Conservation (phyloP, 2,329 filamentous ascomycete genomes). For the Aspergillus caelatus region DNA sequence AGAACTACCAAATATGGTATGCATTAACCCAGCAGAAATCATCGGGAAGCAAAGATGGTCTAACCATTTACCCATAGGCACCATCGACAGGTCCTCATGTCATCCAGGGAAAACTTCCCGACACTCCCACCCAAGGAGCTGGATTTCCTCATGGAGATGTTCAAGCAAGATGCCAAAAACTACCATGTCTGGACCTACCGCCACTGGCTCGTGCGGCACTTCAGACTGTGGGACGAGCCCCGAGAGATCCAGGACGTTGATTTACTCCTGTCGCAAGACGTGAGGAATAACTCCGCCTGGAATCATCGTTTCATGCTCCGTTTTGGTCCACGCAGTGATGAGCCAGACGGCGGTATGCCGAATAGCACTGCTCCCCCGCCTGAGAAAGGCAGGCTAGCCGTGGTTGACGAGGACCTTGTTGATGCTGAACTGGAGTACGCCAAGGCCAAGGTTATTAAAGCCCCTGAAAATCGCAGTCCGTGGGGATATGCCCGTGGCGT, state of each 20-base stretch:
- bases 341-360: constrained; percentile 42
- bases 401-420: constrained; percentile 64
- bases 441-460: constrained; percentile 71
- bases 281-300: constrained; percentile 97
- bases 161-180: constrained; percentile 88
- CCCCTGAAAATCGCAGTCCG: constrained; percentile 90
- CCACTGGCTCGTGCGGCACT: constrained; percentile 72
- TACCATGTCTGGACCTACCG: constrained; percentile 99
- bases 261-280: constrained; percentile 72
- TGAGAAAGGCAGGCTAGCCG: constrained; percentile 35
- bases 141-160: constrained; percentile 77
- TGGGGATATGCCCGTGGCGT: constrained; percentile 91
- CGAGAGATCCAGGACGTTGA: constrained; percentile 72
- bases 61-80: constrained; percentile 47
- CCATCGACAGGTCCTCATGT: constrained; percentile 61
- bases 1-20: constrained; percentile 98
- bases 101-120: constrained; percentile 51
- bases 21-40: background rate
- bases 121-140: constrained; percentile 68
- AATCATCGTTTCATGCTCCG: constrained; percentile 95
- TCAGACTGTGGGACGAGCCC: constrained; percentile 59
- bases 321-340: constrained; percentile 63
- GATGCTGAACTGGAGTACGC: constrained; percentile 77
- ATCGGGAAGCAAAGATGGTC: background rate
- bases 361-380: constrained; percentile 22